Conservation (phyloP, 108 stramenopile genomes). For the Nitzschia sp. region DNA sequence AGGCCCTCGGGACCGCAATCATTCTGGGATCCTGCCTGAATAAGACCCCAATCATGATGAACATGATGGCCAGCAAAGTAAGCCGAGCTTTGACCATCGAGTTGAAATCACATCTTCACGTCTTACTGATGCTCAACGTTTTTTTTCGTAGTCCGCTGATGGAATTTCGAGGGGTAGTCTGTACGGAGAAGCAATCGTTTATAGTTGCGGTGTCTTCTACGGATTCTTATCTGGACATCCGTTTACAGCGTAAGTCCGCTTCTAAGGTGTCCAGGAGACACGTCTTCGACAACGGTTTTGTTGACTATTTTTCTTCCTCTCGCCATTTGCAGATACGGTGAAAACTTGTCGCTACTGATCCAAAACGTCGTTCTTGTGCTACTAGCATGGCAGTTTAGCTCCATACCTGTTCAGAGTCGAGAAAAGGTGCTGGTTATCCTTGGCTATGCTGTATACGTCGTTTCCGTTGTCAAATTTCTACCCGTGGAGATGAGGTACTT, state of each 20-base stretch:
- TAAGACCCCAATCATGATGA: slow-evolving; percentile 73
- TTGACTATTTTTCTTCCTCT: not conserved
- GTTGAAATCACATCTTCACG: too few relatives aligned
- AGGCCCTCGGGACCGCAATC: slow-evolving; percentile 72
- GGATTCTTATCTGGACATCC: slow-evolving; percentile 67
- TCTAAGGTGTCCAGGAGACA: too few relatives aligned
- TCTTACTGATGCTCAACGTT: too few relatives aligned
- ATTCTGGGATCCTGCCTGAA: slow-evolving; percentile 70
- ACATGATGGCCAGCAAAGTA: slow-evolving; percentile 51
- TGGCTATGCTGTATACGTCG: slow-evolving; percentile 43
- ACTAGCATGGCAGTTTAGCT: slow-evolving; percentile 57
- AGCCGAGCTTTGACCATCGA: too few relatives aligned
- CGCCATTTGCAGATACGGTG: slow-evolving; percentile 53
- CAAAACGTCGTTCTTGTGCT: slow-evolving; percentile 58
- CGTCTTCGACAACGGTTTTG: too few relatives aligned
- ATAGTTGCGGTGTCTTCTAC: slow-evolving; percentile 72
- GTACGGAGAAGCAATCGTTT: slow-evolving; percentile 71
- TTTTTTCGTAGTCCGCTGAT: slow-evolving; percentile 39
- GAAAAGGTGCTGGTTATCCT: slow-evolving; percentile 38
- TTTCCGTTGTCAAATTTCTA: slow-evolving; percentile 42
- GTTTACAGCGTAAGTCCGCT: slow-evolving; percentile 71
- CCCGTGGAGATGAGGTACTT: slow-evolving; percentile 55
- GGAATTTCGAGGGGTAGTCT: slow-evolving; percentile 57
- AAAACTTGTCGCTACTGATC: slow-evolving; percentile 60
- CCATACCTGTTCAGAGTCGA: slow-evolving; percentile 10